phyloP scores from a whole-genome alignment of 352 stramenopile species.

The Phytophthora pistaciae region DNA sequence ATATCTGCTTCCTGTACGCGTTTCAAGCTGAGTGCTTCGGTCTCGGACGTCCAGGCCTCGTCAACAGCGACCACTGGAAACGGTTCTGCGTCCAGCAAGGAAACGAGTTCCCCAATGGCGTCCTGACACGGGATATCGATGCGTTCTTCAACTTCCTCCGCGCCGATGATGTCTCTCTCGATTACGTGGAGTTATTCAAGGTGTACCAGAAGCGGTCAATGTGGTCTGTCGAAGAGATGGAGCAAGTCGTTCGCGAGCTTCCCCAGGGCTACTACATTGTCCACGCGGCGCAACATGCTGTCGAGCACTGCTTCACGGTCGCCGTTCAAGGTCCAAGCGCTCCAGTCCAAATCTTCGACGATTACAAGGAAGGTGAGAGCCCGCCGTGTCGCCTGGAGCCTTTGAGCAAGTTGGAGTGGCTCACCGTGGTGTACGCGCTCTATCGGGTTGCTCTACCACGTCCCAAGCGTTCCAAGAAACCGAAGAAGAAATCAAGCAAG shows the following conservation, averaged over 20 bases:
- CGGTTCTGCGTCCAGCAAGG: background rate
- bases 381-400: too few species aligned
- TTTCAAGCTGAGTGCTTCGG: background rate
- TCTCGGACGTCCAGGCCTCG: background rate
- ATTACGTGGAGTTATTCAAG: constrained; percentile 12
- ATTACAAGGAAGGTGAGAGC: background rate
- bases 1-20: background rate
- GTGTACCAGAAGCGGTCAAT: background rate
- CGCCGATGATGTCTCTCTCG: background rate
- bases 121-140: background rate
- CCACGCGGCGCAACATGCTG: background rate
- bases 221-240: background rate
- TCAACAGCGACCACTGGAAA: background rate
- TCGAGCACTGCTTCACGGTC: constrained; percentile 8
- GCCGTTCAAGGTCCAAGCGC: background rate
- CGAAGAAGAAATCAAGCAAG: too few species aligned
- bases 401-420: too few species aligned
- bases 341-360: background rate
- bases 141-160: constrained; percentile 15
- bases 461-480: too few species aligned
- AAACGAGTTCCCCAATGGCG: background rate
- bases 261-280: constrained; percentile 5
- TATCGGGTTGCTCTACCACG: too few species aligned
- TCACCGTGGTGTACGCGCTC: too few species aligned
- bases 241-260: background rate